Evolutionary conservation across 148 eudicot genomes (phyloP).

Genomic region (Cornus florida): DNA sequence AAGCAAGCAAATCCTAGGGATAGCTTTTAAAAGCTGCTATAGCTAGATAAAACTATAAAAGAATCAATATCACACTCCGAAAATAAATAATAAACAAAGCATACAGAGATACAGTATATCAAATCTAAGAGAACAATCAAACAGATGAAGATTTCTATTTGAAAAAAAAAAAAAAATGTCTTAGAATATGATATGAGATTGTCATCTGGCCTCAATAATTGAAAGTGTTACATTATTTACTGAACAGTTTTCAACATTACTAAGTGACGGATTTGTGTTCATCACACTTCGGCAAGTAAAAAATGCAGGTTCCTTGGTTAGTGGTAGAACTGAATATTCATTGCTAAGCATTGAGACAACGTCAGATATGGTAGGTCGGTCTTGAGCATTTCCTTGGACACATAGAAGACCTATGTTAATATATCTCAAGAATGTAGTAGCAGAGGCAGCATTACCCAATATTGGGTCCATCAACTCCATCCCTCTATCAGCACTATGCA

Average conservation of each 20-base stretch:
- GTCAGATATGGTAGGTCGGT: slow-evolving; percentile 15
- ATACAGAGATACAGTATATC: too few species aligned
- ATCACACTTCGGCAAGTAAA: neutral
- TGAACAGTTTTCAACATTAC: slow-evolving; percentile 6
- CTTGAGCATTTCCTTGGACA: slow-evolving; percentile 17
- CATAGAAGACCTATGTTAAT: slow-evolving; percentile 21
- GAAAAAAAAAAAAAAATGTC: neutral
- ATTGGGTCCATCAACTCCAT: slow-evolving; percentile 12
- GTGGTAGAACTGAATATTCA: slow-evolving; percentile 1
- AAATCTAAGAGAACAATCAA: too few species aligned
- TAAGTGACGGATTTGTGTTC: neutral
- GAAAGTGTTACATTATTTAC: slow-evolving; percentile 7
- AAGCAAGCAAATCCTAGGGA: too few species aligned
- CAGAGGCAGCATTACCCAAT: neutral
- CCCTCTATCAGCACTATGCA: slow-evolving; percentile 9
- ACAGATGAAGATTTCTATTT: neutral
- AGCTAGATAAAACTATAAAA: too few species aligned
- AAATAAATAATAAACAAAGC: too few species aligned
- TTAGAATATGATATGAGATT: slow-evolving; percentile 4
- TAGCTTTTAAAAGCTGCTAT: too few species aligned
- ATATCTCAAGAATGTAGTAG: neutral
- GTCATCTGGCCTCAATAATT: slow-evolving; percentile 7
- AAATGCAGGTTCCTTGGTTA: slow-evolving; percentile 17
- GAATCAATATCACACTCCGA: too few species aligned
- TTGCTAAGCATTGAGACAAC: slow-evolving; percentile 12